Evolutionary conservation across 768 basidiomycete genomes (phyloP), one percentile per base, ranked within the genome.

Genomic region (Cystobasidium tubakii): DNA sequence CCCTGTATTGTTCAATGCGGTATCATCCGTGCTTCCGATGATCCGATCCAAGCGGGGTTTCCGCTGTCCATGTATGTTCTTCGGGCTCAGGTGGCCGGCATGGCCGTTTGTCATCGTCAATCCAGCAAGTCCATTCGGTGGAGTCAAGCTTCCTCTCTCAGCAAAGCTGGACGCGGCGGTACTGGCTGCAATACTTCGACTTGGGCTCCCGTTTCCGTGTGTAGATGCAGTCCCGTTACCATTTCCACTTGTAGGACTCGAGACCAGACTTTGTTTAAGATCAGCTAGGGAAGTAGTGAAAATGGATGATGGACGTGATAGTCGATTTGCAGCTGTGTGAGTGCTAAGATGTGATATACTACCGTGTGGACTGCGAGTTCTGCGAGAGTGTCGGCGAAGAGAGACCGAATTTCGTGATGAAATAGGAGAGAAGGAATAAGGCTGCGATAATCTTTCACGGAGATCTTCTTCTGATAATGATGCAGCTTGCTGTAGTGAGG

Each of bases 11-110:
- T 27, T 15, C 13, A 23, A 31, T 6, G 2, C 15, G 4, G 29
- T 34, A 29, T 65, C 63, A 23, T 65, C 63, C 34, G 43, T 27
- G 23, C 63, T 65, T 12, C 63, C 63, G 23, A 65, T 46, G 63
- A 65, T 65, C 34, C 63, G 7, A 36, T 65, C 63, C 63, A 65
- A 65, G 25, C 63, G 34, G 21, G 36, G 63, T 46, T 65, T 65
- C 9, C 63, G 12, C 63, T 27, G 31, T 39, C 63, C 43, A 39
- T 12, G 36, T 15, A 42, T 36, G 34, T 17, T 39, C 63, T 39
- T 42, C 15, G 43, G 63, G 15, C 43, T 65, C 21, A 42, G 21
- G 15, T 39, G 63, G 17, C 63, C 43, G 9, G 33, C 43, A 23
- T 65, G 43, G 10, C 63, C 63, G 15, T 46, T 46, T 27, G 36